Evolutionary conservation across 2,329 filamentous ascomycete genomes (phyloP), one percentile per base, ranked within the genome.

Genomic region (Massarina eburnea): DNA sequence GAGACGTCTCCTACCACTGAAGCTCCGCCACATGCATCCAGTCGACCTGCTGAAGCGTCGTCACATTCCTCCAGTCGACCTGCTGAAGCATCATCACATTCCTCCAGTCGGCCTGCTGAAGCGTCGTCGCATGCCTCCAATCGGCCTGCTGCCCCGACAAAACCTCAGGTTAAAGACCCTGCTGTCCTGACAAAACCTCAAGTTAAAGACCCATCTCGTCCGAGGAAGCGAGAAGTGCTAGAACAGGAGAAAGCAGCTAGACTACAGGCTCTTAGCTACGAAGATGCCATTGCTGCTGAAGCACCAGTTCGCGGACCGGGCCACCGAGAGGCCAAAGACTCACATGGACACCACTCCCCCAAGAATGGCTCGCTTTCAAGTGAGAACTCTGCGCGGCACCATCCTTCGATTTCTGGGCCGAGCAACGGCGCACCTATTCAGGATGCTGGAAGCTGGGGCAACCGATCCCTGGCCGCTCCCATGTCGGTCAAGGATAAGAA

Each of bases 371-470:
- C 65, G 54, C 48, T 71, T 70, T 44, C 58, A 10, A 56, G 58
- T 37, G 62, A 66, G 19, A 55, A 45, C 24, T 43, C 44, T 37
- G 43, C 45, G 35, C 54, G 58, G 7, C 59, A 66, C 24, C 70
- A 75, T 51, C 75, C 73, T 5, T 55, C 64, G 4, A 96, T 96
- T 41, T 96, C 92, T 1, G 89, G 78, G 1, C 91, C 92, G 1
- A 91, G 85, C 46, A 94, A 96, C 64, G 85, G 87, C 14, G 82
- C 89, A 39, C 79, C 90, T 15, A 96, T 97, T 52, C 85, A 91
- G 20, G 88, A 96, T 66, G 80, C 84, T 14, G 81, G 84, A n/a
- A 79, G 82, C 4, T 96, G 91, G 90, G 91, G 91, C n/a, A 89
- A 88, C 68, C 94, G 85, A 68, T 67, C 80, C 20, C 66, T 74